phyloP scores from a whole-genome alignment of 805 yeast species.

The Hanseniaspora vineae region DNA sequence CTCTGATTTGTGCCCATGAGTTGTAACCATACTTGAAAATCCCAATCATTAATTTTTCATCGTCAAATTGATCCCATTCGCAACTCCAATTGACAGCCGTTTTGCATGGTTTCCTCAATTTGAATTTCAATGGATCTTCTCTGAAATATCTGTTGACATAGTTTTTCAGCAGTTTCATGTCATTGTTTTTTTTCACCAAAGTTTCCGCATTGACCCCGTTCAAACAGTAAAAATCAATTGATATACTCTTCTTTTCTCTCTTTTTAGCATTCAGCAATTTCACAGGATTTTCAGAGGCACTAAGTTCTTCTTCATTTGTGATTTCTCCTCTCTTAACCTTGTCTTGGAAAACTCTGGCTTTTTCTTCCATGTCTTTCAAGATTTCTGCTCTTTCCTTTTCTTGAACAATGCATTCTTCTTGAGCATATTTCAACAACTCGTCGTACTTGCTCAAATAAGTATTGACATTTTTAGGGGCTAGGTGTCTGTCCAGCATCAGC shows the following conservation, averaged over 20 bases:
- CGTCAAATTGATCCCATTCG: slow-evolving; percentile 74
- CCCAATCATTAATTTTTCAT: slow-evolving; percentile 77
- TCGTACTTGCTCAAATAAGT: slow-evolving; percentile 54
- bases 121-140: slow-evolving; percentile 48
- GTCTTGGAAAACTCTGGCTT: slow-evolving; percentile 43
- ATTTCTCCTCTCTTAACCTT: slow-evolving; percentile 26
- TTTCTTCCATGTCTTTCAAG: slow-evolving; percentile 45
- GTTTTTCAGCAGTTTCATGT: slow-evolving; percentile 53
- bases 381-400: slow-evolving; percentile 47
- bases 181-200: slow-evolving; percentile 71
- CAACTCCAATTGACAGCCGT: slow-evolving; percentile 86
- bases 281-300: slow-evolving; percentile 17
- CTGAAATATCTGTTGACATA: slow-evolving; percentile 35
- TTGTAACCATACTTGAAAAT: slow-evolving; percentile 91
- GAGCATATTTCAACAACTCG: slow-evolving; percentile 56
- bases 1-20: slow-evolving; percentile 87
- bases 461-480: slow-evolving; percentile 69
- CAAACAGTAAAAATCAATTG: slow-evolving; percentile 81
- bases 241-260: slow-evolving; percentile 78
- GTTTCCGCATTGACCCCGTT: slow-evolving; percentile 86
- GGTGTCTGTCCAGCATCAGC: slow-evolving; percentile 77
- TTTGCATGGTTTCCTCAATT: slow-evolving; percentile 47
- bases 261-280: slow-evolving; percentile 46
- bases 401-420: slow-evolving; percentile 47
- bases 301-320: slow-evolving; percentile 11